Conservation (phyloP, 345 rosid species). For the Eucalyptus tenuipes region DNA sequence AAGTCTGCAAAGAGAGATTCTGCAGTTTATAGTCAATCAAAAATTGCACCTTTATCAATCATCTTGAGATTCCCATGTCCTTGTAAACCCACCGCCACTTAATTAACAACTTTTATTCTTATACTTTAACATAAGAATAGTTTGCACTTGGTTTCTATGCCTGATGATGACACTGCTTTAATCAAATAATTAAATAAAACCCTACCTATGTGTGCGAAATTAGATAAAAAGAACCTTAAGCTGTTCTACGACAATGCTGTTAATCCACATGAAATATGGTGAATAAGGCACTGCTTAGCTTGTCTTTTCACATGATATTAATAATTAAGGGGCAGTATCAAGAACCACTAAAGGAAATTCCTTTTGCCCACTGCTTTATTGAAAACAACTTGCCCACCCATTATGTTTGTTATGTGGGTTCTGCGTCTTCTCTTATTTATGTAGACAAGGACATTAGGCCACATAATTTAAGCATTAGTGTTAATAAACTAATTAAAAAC, state of each 20-base stretch:
- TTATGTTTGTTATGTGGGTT: not conserved
- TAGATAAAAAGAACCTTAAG: not conserved
- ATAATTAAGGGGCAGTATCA: not conserved
- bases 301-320: not conserved
- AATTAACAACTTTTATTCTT: not conserved
- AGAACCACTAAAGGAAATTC: not conserved
- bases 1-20: not conserved
- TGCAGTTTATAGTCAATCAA: not conserved
- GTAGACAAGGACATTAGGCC: not conserved
- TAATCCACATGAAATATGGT: not conserved
- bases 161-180: not conserved
- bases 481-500: not conserved
- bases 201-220: not conserved
- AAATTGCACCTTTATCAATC: not conserved
- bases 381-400: not conserved
- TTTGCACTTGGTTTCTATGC: not conserved
- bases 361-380: not conserved
- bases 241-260: not conserved
- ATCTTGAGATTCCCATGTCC: not conserved
- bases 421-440: not conserved
- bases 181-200: not conserved
- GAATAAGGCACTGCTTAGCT: not conserved
- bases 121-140: not conserved
- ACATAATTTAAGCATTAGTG: not conserved
- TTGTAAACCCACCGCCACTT: conserved; percentile 2